Base-by-base conservation (phyloP, 768 basidiomycete genomes). In the Russula sp. region DNA sequence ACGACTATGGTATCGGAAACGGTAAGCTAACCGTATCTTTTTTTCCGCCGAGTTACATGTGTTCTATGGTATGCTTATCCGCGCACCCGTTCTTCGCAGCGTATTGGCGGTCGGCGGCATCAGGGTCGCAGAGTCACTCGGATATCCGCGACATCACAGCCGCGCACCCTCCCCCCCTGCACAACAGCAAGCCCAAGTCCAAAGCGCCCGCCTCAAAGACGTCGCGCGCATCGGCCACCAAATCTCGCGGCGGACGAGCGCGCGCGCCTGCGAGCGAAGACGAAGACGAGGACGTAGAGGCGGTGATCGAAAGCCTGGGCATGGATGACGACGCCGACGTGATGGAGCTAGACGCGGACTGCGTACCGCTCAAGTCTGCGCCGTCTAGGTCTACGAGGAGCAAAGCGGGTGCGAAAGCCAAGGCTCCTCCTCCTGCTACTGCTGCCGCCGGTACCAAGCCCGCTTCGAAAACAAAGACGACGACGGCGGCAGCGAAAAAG, bases 1-100 rank as follows among this genome's bases (percentile, higher is more conserved):
- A 79, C 56, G 83, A 85, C 64, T 79, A 79, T 61, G 84, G 81
- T 0, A 74, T 83, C 63, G 85, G 82, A 7, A 67, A 75, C 42
- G 72, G 85, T 85, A 64, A 13, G 11, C 25, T 29, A 16, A 29
- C 11, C 25, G 25, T 29, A 60, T 14, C n/a, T n/a, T 46, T 22
- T 14, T 35, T 41, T 22, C 4, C 5, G 5, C 9, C 7, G 25
- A 29, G 25, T 29, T 3, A 29, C 29, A 20, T 25, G 20, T 20
- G 9, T 9, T 20, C 20, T 52, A 29, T 29, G 25, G 25, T 7
- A 41, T 11, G 3, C 7, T 35, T n/a, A 18, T 35, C 46, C 14
- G 55, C 47, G n/a, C 35, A 4, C 20, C 32, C 4, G 36, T 42
- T 34, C 16, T 13, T 36, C 6, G 50, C 18, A 54, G 66, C 34